Base-by-base conservation (phyloP, 108 stramenopile genomes). In the Chaetoceros tenuissimus region DNA sequence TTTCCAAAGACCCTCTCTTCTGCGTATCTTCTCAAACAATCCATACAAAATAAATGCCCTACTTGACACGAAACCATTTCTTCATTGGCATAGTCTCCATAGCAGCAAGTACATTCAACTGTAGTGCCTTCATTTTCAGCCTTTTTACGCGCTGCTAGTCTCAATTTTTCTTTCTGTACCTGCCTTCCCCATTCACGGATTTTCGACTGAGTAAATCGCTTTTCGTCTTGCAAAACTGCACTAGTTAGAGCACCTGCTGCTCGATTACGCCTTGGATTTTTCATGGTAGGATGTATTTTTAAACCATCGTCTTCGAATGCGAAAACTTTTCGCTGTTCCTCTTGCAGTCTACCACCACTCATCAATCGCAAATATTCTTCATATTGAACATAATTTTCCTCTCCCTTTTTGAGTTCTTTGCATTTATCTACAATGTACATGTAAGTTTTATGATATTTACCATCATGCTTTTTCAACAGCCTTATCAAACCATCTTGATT, bases 11-110 rank as follows among this genome's bases (percentile, higher is more conserved):
- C 73, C 21, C 80, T 67, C n/a, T 72, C 73, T 61, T 89, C 82
- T 3, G 80, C 74, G 55, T 80, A 83, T 46, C 59, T 55, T 40
- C 69, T 51, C 7, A 94, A 52, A 46, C 92, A 94, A 7, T 77
- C 78, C 23, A 55, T 59, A 56, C 92, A 94, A 71, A 89, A 89
- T 43, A 94, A 64, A 52, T 94, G 92, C 0, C 92, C 92, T 26
- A 67, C 75, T 21, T 65, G 45, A 63, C 92, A 94, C 28, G 67
- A 54, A 0, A 87, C 75, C 83, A 89, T 89, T 57, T 86, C 86
- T 55, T 87, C 80, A 58, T 82, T 69, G 17, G 77, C 60, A 24
- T 81, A 71, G 3, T 81, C 66, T 40, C 58, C 82, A 51, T 64
- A 94, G 59, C 92, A 94, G 63, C 88, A 89, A 5, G 57, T 45